Conservation (phyloP, 352 stramenopile species). For the Phytopythium cucurbitacearum region DNA sequence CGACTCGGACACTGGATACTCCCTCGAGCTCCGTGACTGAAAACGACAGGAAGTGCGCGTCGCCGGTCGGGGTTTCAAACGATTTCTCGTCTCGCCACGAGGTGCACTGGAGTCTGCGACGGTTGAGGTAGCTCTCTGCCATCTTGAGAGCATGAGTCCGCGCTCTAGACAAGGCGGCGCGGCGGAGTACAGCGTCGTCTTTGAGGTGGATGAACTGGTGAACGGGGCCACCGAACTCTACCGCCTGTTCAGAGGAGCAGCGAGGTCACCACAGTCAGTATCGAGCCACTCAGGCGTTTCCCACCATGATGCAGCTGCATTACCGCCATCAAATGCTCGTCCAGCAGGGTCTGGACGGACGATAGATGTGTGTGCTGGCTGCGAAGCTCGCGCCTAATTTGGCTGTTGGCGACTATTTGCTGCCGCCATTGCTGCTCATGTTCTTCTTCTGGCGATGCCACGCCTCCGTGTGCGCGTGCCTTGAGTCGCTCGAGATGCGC, state of each 20-base stretch:
- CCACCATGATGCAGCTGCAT: neutral
- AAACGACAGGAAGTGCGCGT: slow-evolving; percentile 8
- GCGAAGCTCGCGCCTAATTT: slow-evolving; percentile 5
- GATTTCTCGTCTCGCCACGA: slow-evolving; percentile 3
- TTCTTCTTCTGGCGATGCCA: slow-evolving; percentile 1
- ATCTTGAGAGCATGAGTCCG: slow-evolving; percentile 22
- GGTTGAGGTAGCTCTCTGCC: slow-evolving; percentile 19
- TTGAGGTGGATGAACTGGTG: slow-evolving; percentile 26
- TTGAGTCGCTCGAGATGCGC: slow-evolving; percentile 16
- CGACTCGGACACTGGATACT: slow-evolving; percentile 11
- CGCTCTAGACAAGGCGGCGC: slow-evolving; percentile 14
- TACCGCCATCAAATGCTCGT: slow-evolving; percentile 14
- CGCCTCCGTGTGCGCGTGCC: slow-evolving; percentile 4
- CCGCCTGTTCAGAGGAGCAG: neutral
- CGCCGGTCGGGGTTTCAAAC: slow-evolving; percentile 13
- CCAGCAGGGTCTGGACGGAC: slow-evolving; percentile 12
- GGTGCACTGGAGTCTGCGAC: slow-evolving; percentile 24
- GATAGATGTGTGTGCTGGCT: slow-evolving; percentile 9
- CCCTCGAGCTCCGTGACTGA: slow-evolving; percentile 25
- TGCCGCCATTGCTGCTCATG: slow-evolving; percentile 1
- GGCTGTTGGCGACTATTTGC: slow-evolving; percentile 1
- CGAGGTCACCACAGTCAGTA: neutral
- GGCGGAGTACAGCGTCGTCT: slow-evolving; percentile 8
- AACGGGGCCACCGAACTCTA: slow-evolving; percentile 7
- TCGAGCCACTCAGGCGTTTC: neutral